Evolutionary conservation across 129 eudicot species (phyloP), one percentile per base, ranked within the genome.

Genomic region (Flaveria trinervia): DNA sequence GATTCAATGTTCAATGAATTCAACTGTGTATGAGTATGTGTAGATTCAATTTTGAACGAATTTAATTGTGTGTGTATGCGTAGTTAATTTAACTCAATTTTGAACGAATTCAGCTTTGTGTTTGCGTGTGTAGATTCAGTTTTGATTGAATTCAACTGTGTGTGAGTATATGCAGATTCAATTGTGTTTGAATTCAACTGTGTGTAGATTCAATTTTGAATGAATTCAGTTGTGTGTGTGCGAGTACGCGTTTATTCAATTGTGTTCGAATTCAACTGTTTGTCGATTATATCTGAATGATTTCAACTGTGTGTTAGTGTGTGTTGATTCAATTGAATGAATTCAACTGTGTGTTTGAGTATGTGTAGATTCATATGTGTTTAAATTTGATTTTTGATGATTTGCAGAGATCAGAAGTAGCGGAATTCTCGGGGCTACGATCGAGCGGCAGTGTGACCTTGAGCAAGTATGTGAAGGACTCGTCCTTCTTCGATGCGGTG

Each of bases 351-450:
- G 36, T 30, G 36, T 30, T 3, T 30, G 36, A 30, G 36, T 3
- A 4, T 30, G 36, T 30, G 36, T 26, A 30, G 36, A 30, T 30
- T 30, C 36, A 30, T 30, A 3, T 3, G 36, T 30, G 36, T 30
- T 65, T 73, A 28, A 57, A n/a, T 39, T 1, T 82, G 25, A 61
- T 70, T 28, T 33, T 46, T 15, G 71, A 28, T 80, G 67, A 70
- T 12, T 81, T 85, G 73, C 73, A 94, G 99, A 91, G 83, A 79
- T 64, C 84, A 5, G 92, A 91, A 80, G 81, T 94, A 6, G 92
- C 90, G 14, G 96, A 89, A 43, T 94, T 84, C 81, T 79, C 89
- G 11, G 99, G 99, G 33, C 90, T 94, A 11, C 81, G 92, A 74
- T 89, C 97, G 62, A 76, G 87, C 72, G 87, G 86, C 52, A 75